These are phyloP conservation scores for Rhizophagus sp. DNA, from an alignment of 192 early-diverging fungal species.

Conservation along the genomic window DNA sequence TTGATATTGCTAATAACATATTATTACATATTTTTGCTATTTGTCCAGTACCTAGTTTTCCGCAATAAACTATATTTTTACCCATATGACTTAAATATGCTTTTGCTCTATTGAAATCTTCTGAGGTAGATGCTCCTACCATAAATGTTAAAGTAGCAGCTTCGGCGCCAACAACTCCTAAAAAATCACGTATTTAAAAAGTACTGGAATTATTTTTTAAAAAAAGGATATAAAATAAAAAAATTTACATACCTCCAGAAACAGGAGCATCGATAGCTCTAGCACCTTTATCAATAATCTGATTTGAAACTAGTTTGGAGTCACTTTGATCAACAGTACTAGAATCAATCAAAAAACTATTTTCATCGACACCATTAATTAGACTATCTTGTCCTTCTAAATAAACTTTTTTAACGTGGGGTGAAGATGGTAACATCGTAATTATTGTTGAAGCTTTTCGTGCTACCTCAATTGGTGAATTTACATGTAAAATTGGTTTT, in stretches of 20 bases:
- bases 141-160: constrained; percentile 95
- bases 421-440: constrained; percentile 88
- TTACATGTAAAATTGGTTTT: constrained; percentile 53
- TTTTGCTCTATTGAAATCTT: constrained; percentile 66
- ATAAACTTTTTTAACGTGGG: constrained; percentile 83
- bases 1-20: constrained; percentile 90
- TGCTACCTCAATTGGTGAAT: constrained; percentile 73
- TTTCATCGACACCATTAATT: constrained; percentile 47
- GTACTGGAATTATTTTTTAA: neutral
- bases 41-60: constrained; percentile 80
- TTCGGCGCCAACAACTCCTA: constrained; percentile 81
- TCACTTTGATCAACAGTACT: constrained; percentile 90
- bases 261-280: constrained; percentile 90
- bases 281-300: constrained; percentile 60
- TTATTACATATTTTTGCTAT: constrained; percentile 98
- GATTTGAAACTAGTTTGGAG: constrained; percentile 67
- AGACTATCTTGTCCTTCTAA: constrained; percentile 67
- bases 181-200: neutral
- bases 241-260: constrained; percentile 69
- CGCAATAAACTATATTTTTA: constrained; percentile 87
- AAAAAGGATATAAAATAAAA: neutral
- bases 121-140: constrained; percentile 71
- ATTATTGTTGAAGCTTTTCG: constrained; percentile 72
- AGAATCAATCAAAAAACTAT: constrained; percentile 78
- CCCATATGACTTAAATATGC: constrained; percentile 75